Conservation (phyloP, 352 stramenopile species). For the Phytophthora pseudosyringae region DNA sequence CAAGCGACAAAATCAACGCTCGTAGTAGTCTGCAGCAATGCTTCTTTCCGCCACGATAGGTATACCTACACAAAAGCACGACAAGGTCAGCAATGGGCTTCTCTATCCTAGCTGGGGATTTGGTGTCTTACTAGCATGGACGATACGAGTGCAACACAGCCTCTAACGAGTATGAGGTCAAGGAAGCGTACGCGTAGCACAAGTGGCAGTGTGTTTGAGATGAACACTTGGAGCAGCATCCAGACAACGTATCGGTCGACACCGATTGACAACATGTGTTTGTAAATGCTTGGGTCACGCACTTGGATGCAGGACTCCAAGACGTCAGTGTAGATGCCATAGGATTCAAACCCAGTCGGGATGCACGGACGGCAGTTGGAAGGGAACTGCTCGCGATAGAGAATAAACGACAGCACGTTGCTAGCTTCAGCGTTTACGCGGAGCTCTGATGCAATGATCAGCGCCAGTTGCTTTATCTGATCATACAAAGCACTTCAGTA, state of each 20-base stretch:
- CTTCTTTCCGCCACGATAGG: conserved; percentile 41
- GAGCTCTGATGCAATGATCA: conserved; percentile 49
- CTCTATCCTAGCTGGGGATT: too few relatives aligned
- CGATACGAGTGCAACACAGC: conserved; percentile 51
- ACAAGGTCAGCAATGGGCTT: conserved; percentile 8
- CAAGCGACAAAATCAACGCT: conserved; percentile 29
- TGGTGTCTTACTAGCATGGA: conserved; percentile 39
- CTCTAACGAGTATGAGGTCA: conserved; percentile 55
- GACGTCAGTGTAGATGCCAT: conserved; percentile 50
- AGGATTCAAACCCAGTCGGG: conserved; percentile 40
- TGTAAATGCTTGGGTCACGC: conserved; percentile 41
- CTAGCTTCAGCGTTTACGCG: conserved; percentile 39
- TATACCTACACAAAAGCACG: conserved; percentile 33
- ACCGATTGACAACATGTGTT: conserved; percentile 43
- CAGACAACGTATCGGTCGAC: conserved; percentile 44
- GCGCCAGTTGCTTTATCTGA: conserved; percentile 32
- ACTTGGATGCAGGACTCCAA: conserved; percentile 52
- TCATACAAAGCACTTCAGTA: not conserved
- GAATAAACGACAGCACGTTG: conserved; percentile 55
- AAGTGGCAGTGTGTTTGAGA: conserved; percentile 42
- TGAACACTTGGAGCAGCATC: conserved; percentile 44
- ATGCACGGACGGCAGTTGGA: conserved; percentile 53
- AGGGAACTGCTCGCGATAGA: conserved; percentile 58
- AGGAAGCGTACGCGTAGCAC: conserved; percentile 51
- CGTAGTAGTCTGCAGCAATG: conserved; percentile 35